Conservation (phyloP, 129 eudicot genomes). For the Tanacetum coccineum region DNA sequence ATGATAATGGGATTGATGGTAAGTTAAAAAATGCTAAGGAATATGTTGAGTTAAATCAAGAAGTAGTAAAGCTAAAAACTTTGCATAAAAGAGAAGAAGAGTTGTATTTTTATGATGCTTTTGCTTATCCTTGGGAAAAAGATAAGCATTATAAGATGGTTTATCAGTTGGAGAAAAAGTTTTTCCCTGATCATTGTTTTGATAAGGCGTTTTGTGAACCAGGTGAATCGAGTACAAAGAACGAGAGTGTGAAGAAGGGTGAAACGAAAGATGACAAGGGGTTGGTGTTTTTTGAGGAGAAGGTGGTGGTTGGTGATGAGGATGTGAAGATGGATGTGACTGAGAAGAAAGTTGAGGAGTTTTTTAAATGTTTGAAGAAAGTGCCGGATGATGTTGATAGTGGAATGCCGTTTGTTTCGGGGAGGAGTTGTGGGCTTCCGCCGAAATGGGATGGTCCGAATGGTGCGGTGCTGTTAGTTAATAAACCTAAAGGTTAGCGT, state of each 20-base stretch:
- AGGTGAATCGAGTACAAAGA: slow-evolving; percentile 40
- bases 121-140: slow-evolving; percentile 96
- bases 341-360: slow-evolving; percentile 94
- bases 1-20: slow-evolving; percentile 22
- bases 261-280: slow-evolving; percentile 2
- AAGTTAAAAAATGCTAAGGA: slow-evolving; percentile 16
- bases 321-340: slow-evolving; percentile 57
- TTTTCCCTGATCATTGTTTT: slow-evolving; percentile 85
- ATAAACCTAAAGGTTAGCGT: slow-evolving; percentile 83
- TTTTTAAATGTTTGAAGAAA: slow-evolving; percentile 93
- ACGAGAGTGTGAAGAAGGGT: neutral
- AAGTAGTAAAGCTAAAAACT: slow-evolving; percentile 75
- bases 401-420: slow-evolving; percentile 59
- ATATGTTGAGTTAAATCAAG: slow-evolving; percentile 70
- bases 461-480: slow-evolving; percentile 81
- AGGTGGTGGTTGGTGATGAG: slow-evolving; percentile 33
- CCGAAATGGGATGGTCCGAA: slow-evolving; percentile 76
- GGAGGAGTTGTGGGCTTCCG: slow-evolving; percentile 83
- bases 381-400: slow-evolving; percentile 52
- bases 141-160: slow-evolving; percentile 98
- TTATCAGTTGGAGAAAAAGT: slow-evolving; percentile 98
- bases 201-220: slow-evolving; percentile 96
- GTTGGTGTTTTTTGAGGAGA: slow-evolving; percentile 17
- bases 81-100: slow-evolving; percentile 89
- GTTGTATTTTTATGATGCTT: slow-evolving; percentile 72